These are phyloP conservation scores for Podospora pseudoanserina DNA, from an alignment of 495 filamentous ascomycete genomes.

Conservation along the genomic window DNA sequence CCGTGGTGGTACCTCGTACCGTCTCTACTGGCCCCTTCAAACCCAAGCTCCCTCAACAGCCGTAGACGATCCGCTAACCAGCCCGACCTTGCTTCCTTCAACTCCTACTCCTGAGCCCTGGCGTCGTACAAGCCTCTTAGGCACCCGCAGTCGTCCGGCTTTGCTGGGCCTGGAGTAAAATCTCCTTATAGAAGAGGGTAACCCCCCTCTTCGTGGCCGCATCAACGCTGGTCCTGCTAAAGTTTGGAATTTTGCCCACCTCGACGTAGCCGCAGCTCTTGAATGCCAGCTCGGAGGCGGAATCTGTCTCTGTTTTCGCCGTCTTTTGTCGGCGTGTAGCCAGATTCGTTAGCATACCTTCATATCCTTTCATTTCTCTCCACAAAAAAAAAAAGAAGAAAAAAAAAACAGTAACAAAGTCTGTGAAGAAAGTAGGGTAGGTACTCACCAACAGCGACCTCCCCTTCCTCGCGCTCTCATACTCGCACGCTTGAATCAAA, in stretches of 20 bases:
- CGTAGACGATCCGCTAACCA: too few relatives aligned
- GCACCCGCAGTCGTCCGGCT: neutral
- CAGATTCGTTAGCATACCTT: neutral
- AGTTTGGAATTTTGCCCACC: slow-evolving; percentile 37
- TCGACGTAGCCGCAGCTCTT: slow-evolving; percentile 36
- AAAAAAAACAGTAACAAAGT: neutral
- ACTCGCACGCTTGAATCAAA: slow-evolving; percentile 37
- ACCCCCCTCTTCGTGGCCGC: slow-evolving; percentile 28
- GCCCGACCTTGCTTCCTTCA: too few relatives aligned
- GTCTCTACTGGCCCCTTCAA: neutral
- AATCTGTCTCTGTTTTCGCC: slow-evolving; percentile 35
- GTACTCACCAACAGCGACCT: slow-evolving; percentile 37
- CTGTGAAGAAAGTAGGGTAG: neutral
- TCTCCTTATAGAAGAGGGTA: slow-evolving; percentile 42
- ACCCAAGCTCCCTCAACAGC: neutral
- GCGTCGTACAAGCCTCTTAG: neutral
- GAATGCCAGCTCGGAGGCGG: slow-evolving; percentile 34
- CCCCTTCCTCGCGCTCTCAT: slow-evolving; percentile 34
- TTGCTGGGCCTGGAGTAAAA: slow-evolving; percentile 5
- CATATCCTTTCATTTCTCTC: neutral
- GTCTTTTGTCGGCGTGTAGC: slow-evolving; percentile 25
- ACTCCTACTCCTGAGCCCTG: too few relatives aligned
- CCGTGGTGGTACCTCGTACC: neutral
- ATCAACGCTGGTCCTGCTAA: slow-evolving; percentile 18
- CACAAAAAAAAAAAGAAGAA: neutral